phyloP scores from a whole-genome alignment of 1,284 basidiomycete species.

The Omphalotus olearius region DNA sequence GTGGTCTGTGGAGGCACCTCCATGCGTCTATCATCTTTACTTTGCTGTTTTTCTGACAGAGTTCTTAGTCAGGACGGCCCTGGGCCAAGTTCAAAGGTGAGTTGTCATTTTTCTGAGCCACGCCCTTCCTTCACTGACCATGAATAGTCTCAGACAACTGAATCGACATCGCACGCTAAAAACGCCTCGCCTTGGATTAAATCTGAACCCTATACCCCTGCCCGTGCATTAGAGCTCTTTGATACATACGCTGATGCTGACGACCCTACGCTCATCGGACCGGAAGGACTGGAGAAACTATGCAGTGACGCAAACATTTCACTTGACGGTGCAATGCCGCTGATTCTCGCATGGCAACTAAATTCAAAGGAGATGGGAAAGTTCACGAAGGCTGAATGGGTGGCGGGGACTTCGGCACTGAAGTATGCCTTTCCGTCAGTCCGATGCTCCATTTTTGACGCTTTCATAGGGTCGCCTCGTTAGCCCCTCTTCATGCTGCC shows the following conservation, averaged over 20 bases:
- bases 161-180: slow-evolving; percentile 7
- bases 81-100: slow-evolving; percentile 18
- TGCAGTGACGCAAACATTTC: slow-evolving; percentile 62
- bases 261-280: slow-evolving; percentile 51
- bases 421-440: slow-evolving; percentile 36
- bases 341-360: slow-evolving; percentile 72
- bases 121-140: not conserved
- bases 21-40: slow-evolving; percentile 49
- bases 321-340: slow-evolving; percentile 64
- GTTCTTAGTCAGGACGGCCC: slow-evolving; percentile 42
- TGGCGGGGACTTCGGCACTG: slow-evolving; percentile 48
- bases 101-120: slow-evolving; percentile 14
- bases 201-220: slow-evolving; percentile 46
- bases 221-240: slow-evolving; percentile 55
- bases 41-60: slow-evolving; percentile 51
- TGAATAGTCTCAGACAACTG: slow-evolving; percentile 1
- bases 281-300: slow-evolving; percentile 63
- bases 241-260: slow-evolving; percentile 58
- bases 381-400: slow-evolving; percentile 63
- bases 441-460: not conserved
- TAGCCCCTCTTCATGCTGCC: slow-evolving; percentile 42
- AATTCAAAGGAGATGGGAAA: slow-evolving; percentile 66
- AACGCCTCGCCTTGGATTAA: slow-evolving; percentile 25
- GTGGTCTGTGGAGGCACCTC: slow-evolving; percentile 24
- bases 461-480: slow-evolving; percentile 50